Conservation (phyloP, 2,329 filamentous ascomycete species). For the Malbranchea zuffiana region DNA sequence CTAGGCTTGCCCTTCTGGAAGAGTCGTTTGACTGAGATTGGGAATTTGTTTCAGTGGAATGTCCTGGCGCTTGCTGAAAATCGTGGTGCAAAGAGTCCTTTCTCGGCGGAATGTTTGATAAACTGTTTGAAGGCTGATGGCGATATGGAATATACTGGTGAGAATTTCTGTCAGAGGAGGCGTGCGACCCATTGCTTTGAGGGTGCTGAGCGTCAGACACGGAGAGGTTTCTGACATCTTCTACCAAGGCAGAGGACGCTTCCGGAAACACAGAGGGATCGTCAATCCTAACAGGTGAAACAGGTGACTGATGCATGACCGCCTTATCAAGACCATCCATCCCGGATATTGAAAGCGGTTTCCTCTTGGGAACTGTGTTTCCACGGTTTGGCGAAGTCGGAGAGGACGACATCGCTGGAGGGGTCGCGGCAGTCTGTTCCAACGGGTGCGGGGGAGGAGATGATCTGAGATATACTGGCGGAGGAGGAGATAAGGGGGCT, state of each 20-base stretch:
- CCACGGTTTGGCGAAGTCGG: constrained; percentile 18
- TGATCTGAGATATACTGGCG: constrained; percentile 34
- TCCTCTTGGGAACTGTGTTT: constrained; percentile 17
- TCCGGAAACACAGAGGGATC: constrained; percentile 19
- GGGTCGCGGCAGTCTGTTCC: constrained; percentile 14
- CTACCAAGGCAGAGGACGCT: constrained; percentile 22
- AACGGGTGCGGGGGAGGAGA: constrained; percentile 23
- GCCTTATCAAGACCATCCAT: constrained; percentile 17
- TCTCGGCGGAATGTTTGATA: constrained; percentile 11
- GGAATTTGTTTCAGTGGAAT: constrained; percentile 16
- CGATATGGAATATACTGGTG: constrained; percentile 2
- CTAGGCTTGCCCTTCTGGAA: constrained; percentile 26
- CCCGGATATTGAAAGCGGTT: constrained; percentile 17
- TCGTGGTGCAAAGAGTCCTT: constrained; percentile 6
- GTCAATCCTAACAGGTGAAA: constrained; percentile 28
- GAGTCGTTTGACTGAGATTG: constrained; percentile 18
- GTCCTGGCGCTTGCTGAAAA: not conserved
- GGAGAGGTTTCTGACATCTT: constrained; percentile 16
- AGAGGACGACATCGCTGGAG: constrained; percentile 16
- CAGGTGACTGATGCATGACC: constrained; percentile 23
- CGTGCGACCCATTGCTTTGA: no score
- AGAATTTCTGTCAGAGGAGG: constrained; percentile 1
- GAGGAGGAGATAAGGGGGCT: constrained; percentile 30
- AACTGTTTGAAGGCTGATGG: constrained; percentile 11
- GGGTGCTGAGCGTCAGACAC: constrained; percentile 10